phyloP scores from a whole-genome alignment of 805 yeast species.

The Hanseniaspora taiwanica region DNA sequence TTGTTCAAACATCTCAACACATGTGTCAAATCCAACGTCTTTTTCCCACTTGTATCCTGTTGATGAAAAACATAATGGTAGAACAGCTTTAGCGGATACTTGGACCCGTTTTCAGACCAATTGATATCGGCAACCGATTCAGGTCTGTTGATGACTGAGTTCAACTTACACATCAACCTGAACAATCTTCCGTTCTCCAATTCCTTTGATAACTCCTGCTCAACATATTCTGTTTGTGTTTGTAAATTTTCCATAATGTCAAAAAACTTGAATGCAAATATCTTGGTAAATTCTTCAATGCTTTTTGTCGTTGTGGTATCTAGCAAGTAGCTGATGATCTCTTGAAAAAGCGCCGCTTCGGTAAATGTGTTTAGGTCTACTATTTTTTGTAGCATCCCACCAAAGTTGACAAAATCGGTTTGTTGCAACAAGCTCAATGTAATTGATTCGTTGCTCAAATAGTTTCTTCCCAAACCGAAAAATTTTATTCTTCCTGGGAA shows the following conservation, averaged over 20 bases:
- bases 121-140: constrained; percentile 41
- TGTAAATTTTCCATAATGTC: constrained; percentile 36
- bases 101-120: constrained; percentile 67
- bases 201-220: constrained; percentile 52
- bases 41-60: constrained; percentile 61
- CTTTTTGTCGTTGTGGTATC: constrained; percentile 15
- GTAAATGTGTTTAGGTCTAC: constrained; percentile 18
- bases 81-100: constrained; percentile 62
- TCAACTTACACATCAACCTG: constrained; percentile 68
- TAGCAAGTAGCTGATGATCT: constrained; percentile 28
- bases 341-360: constrained; percentile 34
- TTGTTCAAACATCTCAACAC: constrained; percentile 72
- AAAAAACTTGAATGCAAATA: constrained; percentile 34
- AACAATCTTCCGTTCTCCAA: constrained; percentile 82
- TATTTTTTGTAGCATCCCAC: constrained; percentile 35
- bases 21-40: constrained; percentile 70
- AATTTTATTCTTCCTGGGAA: constrained; percentile 55
- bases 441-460: constrained; percentile 35
- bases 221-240: constrained; percentile 42
- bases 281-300: constrained; percentile 24
- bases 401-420: constrained; percentile 47
- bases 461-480: constrained; percentile 57
- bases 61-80: constrained; percentile 80
- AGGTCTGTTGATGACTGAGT: constrained; percentile 64
- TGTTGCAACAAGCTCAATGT: constrained; percentile 25